phyloP scores from a whole-genome alignment of 1,284 basidiomycete genomes.

The Moesziomyces parantarcticus region DNA sequence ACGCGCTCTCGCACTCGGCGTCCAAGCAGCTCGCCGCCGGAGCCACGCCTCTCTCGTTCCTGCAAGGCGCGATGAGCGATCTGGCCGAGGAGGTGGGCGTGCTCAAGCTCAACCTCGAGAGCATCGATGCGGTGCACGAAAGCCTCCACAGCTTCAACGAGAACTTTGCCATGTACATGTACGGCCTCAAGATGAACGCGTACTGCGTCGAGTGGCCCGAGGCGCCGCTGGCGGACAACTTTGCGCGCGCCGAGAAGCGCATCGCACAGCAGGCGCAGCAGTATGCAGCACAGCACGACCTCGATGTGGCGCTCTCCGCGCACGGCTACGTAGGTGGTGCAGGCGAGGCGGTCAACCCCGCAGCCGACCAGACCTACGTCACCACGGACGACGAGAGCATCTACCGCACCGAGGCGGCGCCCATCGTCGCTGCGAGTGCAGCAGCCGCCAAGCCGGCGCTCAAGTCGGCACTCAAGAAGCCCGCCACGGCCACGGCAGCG shows the following conservation, averaged over 20 bases:
- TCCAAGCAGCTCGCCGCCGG: slow-evolving; percentile 42
- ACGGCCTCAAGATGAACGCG: slow-evolving; percentile 92
- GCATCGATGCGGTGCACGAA: slow-evolving; percentile 77
- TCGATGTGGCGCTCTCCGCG: slow-evolving; percentile 22
- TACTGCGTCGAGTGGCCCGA: slow-evolving; percentile 91
- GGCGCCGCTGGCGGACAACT: slow-evolving; percentile 64
- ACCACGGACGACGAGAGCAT: slow-evolving; percentile 59
- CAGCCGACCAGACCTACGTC: slow-evolving; percentile 62
- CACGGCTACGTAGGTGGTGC: slow-evolving; percentile 2
- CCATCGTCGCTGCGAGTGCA: slow-evolving; percentile 1
- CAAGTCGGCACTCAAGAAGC: slow-evolving; percentile 49
- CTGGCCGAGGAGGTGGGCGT: slow-evolving; percentile 86
- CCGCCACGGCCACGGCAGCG: slow-evolving; percentile 14
- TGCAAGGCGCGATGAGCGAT: slow-evolving; percentile 84
- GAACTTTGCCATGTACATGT: slow-evolving; percentile 88
- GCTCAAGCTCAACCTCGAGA: slow-evolving; percentile 80
- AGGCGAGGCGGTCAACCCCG: slow-evolving; percentile 16
- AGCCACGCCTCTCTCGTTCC: slow-evolving; percentile 81
- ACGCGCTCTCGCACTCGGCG: slow-evolving; percentile 77
- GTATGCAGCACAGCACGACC: slow-evolving; percentile 37
- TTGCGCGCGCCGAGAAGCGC: slow-evolving; percentile 53
- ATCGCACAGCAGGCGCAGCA: slow-evolving; percentile 48
- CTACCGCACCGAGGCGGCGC: slow-evolving; percentile 29
- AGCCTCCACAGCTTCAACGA: slow-evolving; percentile 89
- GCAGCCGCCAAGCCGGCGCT: slow-evolving; percentile 27